phyloP scores from a whole-genome alignment of 148 eudicot genomes.

The Chenopodium berlandieri region DNA sequence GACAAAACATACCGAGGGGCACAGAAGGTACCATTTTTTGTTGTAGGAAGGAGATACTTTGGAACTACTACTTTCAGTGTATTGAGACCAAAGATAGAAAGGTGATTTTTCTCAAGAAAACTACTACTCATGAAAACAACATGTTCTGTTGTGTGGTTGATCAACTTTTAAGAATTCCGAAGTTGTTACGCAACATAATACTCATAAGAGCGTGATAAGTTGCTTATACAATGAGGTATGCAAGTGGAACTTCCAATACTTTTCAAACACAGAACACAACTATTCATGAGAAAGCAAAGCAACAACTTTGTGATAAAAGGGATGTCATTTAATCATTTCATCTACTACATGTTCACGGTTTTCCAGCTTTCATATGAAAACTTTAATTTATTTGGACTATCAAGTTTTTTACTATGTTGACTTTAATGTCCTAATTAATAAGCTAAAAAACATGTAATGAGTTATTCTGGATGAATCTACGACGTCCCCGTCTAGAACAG shows the following conservation, averaged over 20 bases:
- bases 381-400: neutral
- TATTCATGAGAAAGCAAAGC: neutral
- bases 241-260: neutral
- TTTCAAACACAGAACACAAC: neutral
- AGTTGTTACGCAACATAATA: neutral
- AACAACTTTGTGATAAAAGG: neutral
- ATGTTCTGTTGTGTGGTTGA: neutral
- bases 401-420: neutral
- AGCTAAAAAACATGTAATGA: neutral
- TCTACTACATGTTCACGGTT: neutral
- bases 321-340: neutral
- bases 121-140: neutral
- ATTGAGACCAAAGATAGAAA: neutral
- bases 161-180: neutral
- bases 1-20: neutral
- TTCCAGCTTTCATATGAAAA: neutral
- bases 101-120: neutral
- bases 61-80: too few relatives aligned
- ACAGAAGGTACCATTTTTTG: neutral
- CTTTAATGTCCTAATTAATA: neutral
- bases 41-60: too few relatives aligned
- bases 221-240: neutral
- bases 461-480: neutral
- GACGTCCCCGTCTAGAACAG: neutral
- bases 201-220: neutral